A percentile compares a stretch with the other conserved stretches of the same genome.
phyloP scores from a whole-genome alignment of 2,329 filamentous ascomycete genomes.

The Phialophora verrucosa region DNA sequence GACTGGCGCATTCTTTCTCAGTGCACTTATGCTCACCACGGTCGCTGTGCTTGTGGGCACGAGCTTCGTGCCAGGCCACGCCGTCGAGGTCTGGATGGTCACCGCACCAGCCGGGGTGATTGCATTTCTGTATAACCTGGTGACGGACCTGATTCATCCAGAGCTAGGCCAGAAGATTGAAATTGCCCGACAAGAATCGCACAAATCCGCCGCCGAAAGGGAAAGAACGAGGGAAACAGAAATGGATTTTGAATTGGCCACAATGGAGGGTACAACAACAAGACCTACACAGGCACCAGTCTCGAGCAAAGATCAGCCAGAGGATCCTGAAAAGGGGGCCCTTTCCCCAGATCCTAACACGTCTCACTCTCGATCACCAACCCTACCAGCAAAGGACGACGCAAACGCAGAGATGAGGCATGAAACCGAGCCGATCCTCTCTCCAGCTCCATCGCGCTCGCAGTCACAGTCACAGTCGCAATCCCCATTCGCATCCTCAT shows the following conservation, averaged over 20 bases:
- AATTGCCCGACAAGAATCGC: not conserved
- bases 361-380: constrained; percentile 9
- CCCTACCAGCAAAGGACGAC: constrained; percentile 3
- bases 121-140: constrained; percentile 37
- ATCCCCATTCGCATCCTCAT: not conserved
- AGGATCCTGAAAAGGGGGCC: not conserved
- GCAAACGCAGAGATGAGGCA: not conserved
- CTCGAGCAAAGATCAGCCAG: not conserved
- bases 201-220: not conserved
- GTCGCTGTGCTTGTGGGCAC: constrained; percentile 40
- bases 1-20: constrained; percentile 36
- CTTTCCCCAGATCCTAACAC: not conserved
- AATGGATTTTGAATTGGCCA: not conserved
- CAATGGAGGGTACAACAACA: not conserved
- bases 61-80: constrained; percentile 38
- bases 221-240: not conserved
- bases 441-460: too few species aligned
- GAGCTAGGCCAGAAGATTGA: constrained; percentile 10
- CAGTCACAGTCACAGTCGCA: too few species aligned
- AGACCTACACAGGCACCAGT: not conserved
- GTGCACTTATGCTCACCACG: constrained; percentile 37
- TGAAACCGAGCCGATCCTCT: not conserved
- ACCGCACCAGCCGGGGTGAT: constrained; percentile 37
- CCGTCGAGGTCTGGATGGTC: constrained; percentile 40
- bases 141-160: constrained; percentile 33